Base-by-base conservation (phyloP, 352 stramenopile species). In the Pythium aristosporum region DNA sequence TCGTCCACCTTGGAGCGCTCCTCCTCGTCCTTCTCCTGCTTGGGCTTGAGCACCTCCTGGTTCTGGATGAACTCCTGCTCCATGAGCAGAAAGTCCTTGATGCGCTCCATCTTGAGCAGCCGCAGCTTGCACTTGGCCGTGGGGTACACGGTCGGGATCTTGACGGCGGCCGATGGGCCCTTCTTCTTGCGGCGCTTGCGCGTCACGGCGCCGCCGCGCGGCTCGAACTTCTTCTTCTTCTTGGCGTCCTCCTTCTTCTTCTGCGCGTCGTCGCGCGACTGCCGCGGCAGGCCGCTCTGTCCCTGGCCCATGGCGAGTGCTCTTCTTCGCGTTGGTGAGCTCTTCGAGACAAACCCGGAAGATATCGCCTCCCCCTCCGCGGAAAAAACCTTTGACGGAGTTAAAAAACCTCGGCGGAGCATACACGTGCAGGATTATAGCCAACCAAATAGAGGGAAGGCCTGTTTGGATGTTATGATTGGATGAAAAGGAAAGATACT, bases 61-160 rank as follows among this genome's bases (percentile, higher is more conserved):
- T 99, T 99, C 66, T 97, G 94, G 79, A 99, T 99, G 64, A 99
- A 99, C 76, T 99, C 98, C 72, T 99, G 92, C 76, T 99, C 98
- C 87, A 99, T 98, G 30, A 99, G 82, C 68, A 99, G 71, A 73
- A 99, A 99, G 79, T 99, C 98, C 79, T 99, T 99, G 68, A 99
- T 98, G 50, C 98, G 94, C 71, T 99, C 97, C 73, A 99, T 82
- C 80, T 99, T 99, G 62, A 99, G 88, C 75, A 99, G 74, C 11
- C 98, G 92, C 39, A 99, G 85, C 79, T 99, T 99, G 85, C 98
- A 99, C 73, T 99, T 99, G 9, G 95, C 94, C 30, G 92, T 99
- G 23, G 98, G 98, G 54, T 97, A 97, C 53, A 99, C 96, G 68
- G 79, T 73, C 52, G 92, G 91, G 67, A 97, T 97, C 41, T 89